Conservation (phyloP, 768 basidiomycete genomes). For the Lactarius sp. region DNA sequence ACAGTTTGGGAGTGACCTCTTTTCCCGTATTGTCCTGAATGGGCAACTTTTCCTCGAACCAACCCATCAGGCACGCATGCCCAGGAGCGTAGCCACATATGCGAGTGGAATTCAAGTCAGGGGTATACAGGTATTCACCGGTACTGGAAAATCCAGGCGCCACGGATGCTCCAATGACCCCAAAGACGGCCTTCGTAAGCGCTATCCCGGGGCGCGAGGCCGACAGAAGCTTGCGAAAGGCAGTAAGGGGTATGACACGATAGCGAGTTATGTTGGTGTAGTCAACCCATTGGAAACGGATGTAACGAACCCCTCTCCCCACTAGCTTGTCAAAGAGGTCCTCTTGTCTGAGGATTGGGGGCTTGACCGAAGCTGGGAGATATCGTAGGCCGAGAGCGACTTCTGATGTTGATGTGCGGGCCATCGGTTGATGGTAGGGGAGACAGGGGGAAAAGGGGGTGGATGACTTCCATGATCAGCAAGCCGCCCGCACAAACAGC, state of each 20-base stretch:
- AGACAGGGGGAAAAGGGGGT: too few relatives aligned
- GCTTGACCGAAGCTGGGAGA: neutral
- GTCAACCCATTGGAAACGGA: conserved; percentile 68
- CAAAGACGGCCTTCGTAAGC: conserved; percentile 44
- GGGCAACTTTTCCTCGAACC: conserved; percentile 57
- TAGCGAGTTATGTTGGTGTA: conserved; percentile 52
- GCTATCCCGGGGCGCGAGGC: conserved; percentile 50
- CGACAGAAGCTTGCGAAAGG: conserved; percentile 50
- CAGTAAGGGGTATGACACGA: conserved; percentile 51
- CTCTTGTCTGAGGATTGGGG: neutral
- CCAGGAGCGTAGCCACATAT: conserved; percentile 53
- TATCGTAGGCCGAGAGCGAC: conserved; percentile 8
- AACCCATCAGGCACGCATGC: conserved; percentile 61
- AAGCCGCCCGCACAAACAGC: too few relatives aligned
- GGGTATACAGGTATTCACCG: conserved; percentile 58
- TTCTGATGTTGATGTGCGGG: neutral
- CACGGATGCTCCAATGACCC: conserved; percentile 43
- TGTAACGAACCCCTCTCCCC: neutral
- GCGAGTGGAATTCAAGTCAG: conserved; percentile 52
- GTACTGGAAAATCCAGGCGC: conserved; percentile 47
- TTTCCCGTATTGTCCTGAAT: conserved; percentile 32
- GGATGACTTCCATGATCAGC: too few relatives aligned
- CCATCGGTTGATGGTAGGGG: neutral
- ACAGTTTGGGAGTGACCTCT: conserved; percentile 37
- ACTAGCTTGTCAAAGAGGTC: neutral